A percentile compares a stretch with the other conserved stretches of the same genome.
Conservation (phyloP, 805 yeast species). For the Kuraishia hungarica region DNA sequence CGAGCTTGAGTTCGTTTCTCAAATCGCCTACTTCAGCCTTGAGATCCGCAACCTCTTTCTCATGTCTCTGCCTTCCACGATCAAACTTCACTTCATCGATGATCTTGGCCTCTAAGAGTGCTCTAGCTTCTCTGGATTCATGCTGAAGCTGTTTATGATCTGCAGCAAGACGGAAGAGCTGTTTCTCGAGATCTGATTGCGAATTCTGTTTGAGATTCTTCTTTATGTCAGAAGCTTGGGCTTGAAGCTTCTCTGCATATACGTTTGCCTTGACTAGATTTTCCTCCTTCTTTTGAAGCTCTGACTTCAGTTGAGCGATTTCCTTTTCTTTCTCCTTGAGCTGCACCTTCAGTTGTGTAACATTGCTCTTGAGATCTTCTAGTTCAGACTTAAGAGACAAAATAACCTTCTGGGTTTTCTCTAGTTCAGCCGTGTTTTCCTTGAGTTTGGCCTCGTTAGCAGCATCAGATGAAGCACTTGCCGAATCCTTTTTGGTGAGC, state of each 20-base stretch:
- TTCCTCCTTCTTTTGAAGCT: slow-evolving; percentile 9
- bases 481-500: background rate
- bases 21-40: slow-evolving; percentile 20
- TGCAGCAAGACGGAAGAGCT: slow-evolving; percentile 14
- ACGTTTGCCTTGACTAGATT: slow-evolving; percentile 8
- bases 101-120: slow-evolving; percentile 30
- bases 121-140: slow-evolving; percentile 33
- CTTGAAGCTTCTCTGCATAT: slow-evolving; percentile 4
- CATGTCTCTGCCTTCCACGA: slow-evolving; percentile 35
- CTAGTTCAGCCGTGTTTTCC: background rate
- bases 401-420: background rate
- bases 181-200: slow-evolving; percentile 17
- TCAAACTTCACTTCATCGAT: slow-evolving; percentile 33
- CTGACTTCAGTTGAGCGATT: slow-evolving; percentile 6
- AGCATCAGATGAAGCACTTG: background rate
- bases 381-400: background rate
- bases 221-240: slow-evolving; percentile 14
- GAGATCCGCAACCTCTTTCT: slow-evolving; percentile 28
- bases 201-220: slow-evolving; percentile 18
- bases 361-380: slow-evolving; percentile 17
- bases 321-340: slow-evolving; percentile 3
- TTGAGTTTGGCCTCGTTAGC: background rate
- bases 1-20: slow-evolving; percentile 19
- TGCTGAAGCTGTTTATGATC: slow-evolving; percentile 33
- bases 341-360: slow-evolving; percentile 14